Evolutionary conservation across 345 rosid genomes (phyloP).

Genomic region (Durio zibethinus): DNA sequence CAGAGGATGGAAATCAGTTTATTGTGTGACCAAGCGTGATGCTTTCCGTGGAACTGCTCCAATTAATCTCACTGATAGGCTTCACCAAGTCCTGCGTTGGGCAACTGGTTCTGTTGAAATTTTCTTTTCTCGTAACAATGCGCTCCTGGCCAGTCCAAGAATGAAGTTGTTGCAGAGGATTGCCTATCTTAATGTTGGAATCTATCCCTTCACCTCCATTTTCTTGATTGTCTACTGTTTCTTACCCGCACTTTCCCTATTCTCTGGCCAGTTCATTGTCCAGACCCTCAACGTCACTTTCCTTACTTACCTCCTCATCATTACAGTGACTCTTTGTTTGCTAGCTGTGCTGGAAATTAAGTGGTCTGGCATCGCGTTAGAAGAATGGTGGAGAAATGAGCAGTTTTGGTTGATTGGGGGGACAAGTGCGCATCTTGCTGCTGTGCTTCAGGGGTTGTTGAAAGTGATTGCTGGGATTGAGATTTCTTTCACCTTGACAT

Average conservation of each 20-base stretch:
- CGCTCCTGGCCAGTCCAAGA: slow-evolving; percentile 73
- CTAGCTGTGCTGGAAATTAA: slow-evolving; percentile 90
- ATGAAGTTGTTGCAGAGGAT: slow-evolving; percentile 91
- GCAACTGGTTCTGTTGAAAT: slow-evolving; percentile 98
- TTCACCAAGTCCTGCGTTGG: slow-evolving; percentile 97
- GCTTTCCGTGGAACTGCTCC: slow-evolving; percentile 98
- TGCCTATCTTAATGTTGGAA: slow-evolving; percentile 91
- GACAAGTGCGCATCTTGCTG: slow-evolving; percentile 95
- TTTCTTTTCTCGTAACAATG: slow-evolving; percentile 96
- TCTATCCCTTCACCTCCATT: slow-evolving; percentile 92
- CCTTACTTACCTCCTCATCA: slow-evolving; percentile 74
- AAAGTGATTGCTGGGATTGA: slow-evolving; percentile 93
- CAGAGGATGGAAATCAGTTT: slow-evolving; percentile 97
- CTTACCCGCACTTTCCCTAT: slow-evolving; percentile 92
- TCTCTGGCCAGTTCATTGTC: slow-evolving; percentile 97
- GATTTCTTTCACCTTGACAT: slow-evolving; percentile 84
- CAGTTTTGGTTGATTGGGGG: slow-evolving; percentile 99
- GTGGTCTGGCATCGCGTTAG: slow-evolving; percentile 93
- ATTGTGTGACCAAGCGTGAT: slow-evolving; percentile 94
- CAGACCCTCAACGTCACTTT: slow-evolving; percentile 75
- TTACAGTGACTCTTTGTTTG: slow-evolving; percentile 67
- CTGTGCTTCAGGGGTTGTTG: slow-evolving; percentile 87
- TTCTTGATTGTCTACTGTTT: slow-evolving; percentile 97
- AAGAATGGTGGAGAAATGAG: slow-evolving; percentile 99
- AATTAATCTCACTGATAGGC: slow-evolving; percentile 92